phyloP scores from a whole-genome alignment of 352 stramenopile genomes.

The Pilasporangium apinafurcum region DNA sequence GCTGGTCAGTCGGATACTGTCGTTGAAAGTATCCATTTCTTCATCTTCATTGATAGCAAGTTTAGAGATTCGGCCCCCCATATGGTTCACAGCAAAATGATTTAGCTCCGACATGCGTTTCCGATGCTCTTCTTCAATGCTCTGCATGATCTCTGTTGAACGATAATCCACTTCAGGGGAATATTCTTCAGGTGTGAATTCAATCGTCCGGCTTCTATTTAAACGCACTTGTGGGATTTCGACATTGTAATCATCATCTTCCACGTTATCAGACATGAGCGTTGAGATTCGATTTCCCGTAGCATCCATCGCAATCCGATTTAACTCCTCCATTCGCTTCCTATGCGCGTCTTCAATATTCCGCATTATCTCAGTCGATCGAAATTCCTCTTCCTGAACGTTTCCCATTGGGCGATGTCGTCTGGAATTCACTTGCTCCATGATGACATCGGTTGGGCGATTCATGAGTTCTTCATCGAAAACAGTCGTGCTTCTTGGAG shows the following conservation, averaged over 20 bases:
- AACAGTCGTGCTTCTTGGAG: conserved; percentile 12
- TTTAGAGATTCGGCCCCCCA: conserved; percentile 1
- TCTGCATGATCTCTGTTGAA: conserved; percentile 20
- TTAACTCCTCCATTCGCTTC: conserved; percentile 51
- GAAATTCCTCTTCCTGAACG: conserved; percentile 7
- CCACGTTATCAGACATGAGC: not conserved
- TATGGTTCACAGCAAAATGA: conserved; percentile 1
- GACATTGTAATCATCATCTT: conserved; percentile 1
- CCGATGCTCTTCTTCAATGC: conserved; percentile 34
- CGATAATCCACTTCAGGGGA: conserved; percentile 11
- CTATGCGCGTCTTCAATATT: conserved; percentile 38
- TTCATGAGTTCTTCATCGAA: conserved; percentile 47
- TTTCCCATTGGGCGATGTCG: conserved; percentile 9
- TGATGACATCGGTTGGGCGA: conserved; percentile 37
- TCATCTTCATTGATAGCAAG: conserved; percentile 3
- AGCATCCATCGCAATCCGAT: conserved; percentile 38
- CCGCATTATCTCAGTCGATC: conserved; percentile 26
- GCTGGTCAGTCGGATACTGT: too few relatives aligned
- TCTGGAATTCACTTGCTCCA: conserved; percentile 35
- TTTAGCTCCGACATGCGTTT: conserved; percentile 29
- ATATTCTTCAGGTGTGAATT: conserved; percentile 5
- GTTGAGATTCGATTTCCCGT: conserved; percentile 36
- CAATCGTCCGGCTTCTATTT: conserved; percentile 11
- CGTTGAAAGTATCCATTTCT: too few relatives aligned
- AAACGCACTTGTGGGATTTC: conserved; percentile 6